These are phyloP conservation scores for Eragrostis tef DNA, from an alignment of 202 grass and related monocot species.

Conservation along the genomic window DNA sequence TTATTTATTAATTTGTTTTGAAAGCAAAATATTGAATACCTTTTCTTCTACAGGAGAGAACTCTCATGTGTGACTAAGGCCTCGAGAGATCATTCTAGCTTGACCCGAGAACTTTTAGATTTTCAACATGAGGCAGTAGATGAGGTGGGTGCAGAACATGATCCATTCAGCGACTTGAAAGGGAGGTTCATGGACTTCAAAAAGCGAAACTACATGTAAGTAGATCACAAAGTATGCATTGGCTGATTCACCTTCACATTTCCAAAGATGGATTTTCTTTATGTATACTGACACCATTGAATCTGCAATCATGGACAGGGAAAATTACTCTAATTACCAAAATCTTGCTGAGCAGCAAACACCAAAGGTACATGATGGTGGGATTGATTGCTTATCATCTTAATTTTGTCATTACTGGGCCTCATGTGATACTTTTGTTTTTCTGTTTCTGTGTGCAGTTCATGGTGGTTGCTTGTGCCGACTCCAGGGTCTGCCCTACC, in stretches of 20 bases:
- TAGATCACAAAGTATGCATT: constrained; percentile 34
- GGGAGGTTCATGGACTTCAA: constrained; percentile 86
- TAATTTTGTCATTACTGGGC: neutral
- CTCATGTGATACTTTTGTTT: constrained; percentile 34
- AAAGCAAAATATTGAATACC: neutral
- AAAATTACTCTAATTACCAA: constrained; percentile 61
- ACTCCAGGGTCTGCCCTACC: constrained; percentile 90
- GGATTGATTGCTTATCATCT: constrained; percentile 7
- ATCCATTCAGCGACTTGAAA: constrained; percentile 70
- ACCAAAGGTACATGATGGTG: constrained; percentile 67
- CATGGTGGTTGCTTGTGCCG: constrained; percentile 88
- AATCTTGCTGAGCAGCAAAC: constrained; percentile 73
- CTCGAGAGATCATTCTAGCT: constrained; percentile 56
- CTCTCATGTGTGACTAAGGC: constrained; percentile 49
- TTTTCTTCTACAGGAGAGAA: constrained; percentile 53
- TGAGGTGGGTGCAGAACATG: constrained; percentile 45
- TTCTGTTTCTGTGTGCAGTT: constrained; percentile 63
- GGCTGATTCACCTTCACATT: constrained; percentile 22
- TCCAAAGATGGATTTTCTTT: constrained; percentile 2
- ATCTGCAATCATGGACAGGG: constrained; percentile 51
- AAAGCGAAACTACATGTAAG: constrained; percentile 71
- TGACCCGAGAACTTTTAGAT: constrained; percentile 61
- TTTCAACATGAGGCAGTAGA: constrained; percentile 53
- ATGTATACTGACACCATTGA: constrained; percentile 37
- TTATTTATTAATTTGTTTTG: neutral